Evolutionary conservation across 345 rosid species (phyloP).

Genomic region (Bretschneidera sinensis): DNA sequence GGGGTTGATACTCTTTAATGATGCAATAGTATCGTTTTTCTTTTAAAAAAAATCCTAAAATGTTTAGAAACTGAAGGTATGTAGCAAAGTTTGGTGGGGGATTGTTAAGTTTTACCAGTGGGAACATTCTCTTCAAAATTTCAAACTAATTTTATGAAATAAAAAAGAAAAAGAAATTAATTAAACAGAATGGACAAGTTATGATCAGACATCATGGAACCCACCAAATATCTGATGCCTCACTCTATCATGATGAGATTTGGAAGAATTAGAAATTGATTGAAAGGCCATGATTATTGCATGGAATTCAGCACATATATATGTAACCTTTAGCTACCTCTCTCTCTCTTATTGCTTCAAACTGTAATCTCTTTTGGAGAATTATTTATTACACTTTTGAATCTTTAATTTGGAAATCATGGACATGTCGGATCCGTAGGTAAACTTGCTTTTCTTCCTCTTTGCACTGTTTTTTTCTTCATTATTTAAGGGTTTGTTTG

Average conservation of each 20-base stretch:
- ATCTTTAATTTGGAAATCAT: conserved; percentile 31
- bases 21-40: too few relatives aligned
- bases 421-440: conserved; percentile 43
- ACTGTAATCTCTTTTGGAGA: conserved; percentile 25
- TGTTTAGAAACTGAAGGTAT: too few relatives aligned
- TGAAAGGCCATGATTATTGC: conserved; percentile 77
- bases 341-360: conserved; percentile 42
- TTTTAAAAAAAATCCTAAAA: too few relatives aligned
- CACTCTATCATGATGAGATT: conserved; percentile 65
- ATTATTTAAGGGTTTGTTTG: too few relatives aligned
- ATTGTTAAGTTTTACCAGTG: too few relatives aligned
- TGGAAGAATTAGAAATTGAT: conserved; percentile 59
- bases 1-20: too few relatives aligned
- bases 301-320: conserved; percentile 68
- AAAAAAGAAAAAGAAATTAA: too few relatives aligned
- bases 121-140: too few relatives aligned
- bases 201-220: conserved; percentile 43
- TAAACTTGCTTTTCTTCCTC: too few relatives aligned
- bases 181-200: conserved; percentile 10
- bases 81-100: too few relatives aligned
- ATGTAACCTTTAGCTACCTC: conserved; percentile 26
- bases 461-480: too few relatives aligned
- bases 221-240: conserved; percentile 65
- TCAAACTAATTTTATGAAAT: too few relatives aligned
- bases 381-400: conserved; percentile 49